Evolutionary conservation across 1,284 basidiomycete species (phyloP), one percentile per base, ranked within the genome.

Genomic region (Ustilago loliicola): DNA sequence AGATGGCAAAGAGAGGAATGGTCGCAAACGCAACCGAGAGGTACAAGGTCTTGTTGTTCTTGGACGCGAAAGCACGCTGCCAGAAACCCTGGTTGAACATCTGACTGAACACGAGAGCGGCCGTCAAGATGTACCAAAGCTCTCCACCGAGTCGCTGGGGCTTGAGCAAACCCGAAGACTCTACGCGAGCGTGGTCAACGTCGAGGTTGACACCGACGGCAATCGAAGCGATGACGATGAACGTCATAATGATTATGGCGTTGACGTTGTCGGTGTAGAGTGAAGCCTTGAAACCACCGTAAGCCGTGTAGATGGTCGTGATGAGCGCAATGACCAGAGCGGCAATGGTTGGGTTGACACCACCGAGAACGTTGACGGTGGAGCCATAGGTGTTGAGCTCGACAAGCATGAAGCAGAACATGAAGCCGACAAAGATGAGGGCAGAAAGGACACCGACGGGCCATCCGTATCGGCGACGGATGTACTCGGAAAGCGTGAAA

Each of bases 1-100:
- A 77, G 61, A 86, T 82, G 40, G 80, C 80, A 52, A 86, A 86
- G 21, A 86, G 77, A 19, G 83, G 82, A 21, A 81, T 15, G 27
- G 81, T 81, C 30, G 85, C 85, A 36, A 82, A 72, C 21, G 61
- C 60, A 57, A 84, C 85, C 54, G 82, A 85, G 5, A 72, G 40
- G 62, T 82, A 84, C 25, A 86, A 79, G 23, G 80, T 79, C 54
- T 61, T 70, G 71, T 86, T 79, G 67, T 79, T 69, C 77, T 81
- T 83, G 17, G 84, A 82, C 0, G 85, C 85, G 64, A 86, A 86
- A 21, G 83, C 82, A 21, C 85, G 82, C 65, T 86, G 85, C 85
- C 85, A 86, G 70, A 84, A 86, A 45, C 85, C 85, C 66, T 86
- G 84, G 74, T 86, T 85, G 74, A 86, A 84, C 83, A 86, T 85